Evolutionary conservation across 257 asterid species (phyloP), one percentile per base, ranked within the genome.

Genomic region (Craterostigma plantagineum): DNA sequence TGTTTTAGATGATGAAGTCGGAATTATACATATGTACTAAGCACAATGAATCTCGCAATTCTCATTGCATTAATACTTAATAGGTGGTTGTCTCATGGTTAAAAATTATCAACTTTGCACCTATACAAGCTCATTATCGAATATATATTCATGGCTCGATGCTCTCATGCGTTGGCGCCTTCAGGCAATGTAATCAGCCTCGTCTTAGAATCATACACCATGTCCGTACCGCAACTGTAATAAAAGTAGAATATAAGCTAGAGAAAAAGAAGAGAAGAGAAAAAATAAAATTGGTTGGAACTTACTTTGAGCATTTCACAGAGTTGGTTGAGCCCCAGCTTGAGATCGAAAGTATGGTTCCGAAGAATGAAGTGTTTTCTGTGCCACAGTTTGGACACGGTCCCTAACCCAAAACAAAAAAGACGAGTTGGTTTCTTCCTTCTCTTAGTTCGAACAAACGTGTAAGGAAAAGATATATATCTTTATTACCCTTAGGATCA

Each of bases 321-420:
- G 42, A 62, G 71, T 90, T 90, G 66, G 46, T 45, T 14, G 75
- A 13, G 16, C 94, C 96, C 9, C 99, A 96, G 48, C 86, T 90
- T 7, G 99, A 62, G 41, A 90, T 12, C 1, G 99, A 68, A 14
- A 90, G 54, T 59, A 90, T 83, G 56, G 96, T 90, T 8, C 99
- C 99, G 16, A 90, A 90, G 77, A 90, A 90, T 42, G 99, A 90
- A 41, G 74, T 71, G 63, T 83, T 90, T 43, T 83, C 94, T 4
- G 91, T 75, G 43, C 99, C 99, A 60, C 99, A 90, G 69, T 79
- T 83, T 14, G 96, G 99, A 54, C 99, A 90, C 33, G 82, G 87
- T 8, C 99, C 99, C 99, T 90, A n/a, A 73, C 30, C 2, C 2
- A 23, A 23, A 23, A 23, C 2, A 23, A 23, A 23, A 60, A 63